Conservation (phyloP, 1,284 basidiomycete species). For the Phlebopus sp. region DNA sequence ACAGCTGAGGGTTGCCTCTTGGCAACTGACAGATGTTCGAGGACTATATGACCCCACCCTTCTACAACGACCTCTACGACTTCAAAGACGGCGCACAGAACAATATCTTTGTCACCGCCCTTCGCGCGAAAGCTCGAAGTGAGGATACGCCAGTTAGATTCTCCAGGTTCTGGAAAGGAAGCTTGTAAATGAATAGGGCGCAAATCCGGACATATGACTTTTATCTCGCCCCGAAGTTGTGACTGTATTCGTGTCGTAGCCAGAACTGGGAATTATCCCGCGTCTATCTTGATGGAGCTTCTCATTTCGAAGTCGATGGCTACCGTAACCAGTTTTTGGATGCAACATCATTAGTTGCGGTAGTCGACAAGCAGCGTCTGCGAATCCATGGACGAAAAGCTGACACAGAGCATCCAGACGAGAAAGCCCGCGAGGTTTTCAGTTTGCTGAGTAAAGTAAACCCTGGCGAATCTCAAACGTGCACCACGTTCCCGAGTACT, state of each 20-base stretch:
- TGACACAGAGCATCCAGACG: neutral
- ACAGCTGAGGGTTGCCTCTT: neutral
- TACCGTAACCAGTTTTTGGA: neutral
- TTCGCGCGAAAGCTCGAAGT: neutral
- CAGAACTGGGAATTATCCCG: neutral
- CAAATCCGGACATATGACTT: neutral
- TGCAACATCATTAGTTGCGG: neutral
- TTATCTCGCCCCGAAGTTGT: neutral
- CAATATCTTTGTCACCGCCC: constrained; percentile 37
- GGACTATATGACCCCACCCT: constrained; percentile 36
- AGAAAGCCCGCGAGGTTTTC: neutral
- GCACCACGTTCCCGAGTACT: constrained; percentile 41
- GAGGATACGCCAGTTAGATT: neutral
- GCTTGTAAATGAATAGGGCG: neutral
- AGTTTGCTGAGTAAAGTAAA: constrained; percentile 17
- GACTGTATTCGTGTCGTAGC: too few species aligned
- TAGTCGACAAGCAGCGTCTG: neutral
- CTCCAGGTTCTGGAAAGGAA: constrained; percentile 3
- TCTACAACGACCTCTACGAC: constrained; percentile 40
- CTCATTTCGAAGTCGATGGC: neutral
- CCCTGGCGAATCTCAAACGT: constrained; percentile 31
- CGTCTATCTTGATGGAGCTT: neutral
- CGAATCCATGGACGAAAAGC: neutral
- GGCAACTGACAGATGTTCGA: constrained; percentile 36
- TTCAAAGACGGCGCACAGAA: constrained; percentile 45